These are phyloP conservation scores for Malbranchea cinnamomea DNA, from an alignment of 2,329 filamentous ascomycete species.

Conservation along the genomic window DNA sequence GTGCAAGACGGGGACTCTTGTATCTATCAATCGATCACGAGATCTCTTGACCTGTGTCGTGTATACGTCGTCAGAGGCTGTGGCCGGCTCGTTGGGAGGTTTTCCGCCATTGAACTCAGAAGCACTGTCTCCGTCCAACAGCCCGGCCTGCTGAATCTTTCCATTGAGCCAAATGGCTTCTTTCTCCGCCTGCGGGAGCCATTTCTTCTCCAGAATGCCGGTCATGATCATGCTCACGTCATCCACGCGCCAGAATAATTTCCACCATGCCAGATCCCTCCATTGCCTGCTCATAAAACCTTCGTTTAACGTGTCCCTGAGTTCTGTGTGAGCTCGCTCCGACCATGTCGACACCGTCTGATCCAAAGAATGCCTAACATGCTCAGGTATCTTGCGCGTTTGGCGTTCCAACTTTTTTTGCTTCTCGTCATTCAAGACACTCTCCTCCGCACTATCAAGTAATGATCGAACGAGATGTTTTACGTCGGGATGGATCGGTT, in stretches of 20 bases:
- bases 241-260: constrained; percentile 86
- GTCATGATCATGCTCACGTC: constrained; percentile 73
- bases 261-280: constrained; percentile 81
- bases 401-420: constrained; percentile 17
- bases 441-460: constrained; percentile 30
- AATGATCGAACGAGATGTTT: constrained; percentile 52
- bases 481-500: constrained; percentile 49
- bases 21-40: constrained; percentile 49
- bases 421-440: constrained; percentile 17
- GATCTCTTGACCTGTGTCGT: constrained; percentile 57
- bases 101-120: neutral
- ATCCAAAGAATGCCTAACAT: constrained; percentile 38
- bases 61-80: neutral
- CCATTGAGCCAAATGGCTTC: constrained; percentile 73
- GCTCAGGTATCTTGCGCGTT: constrained; percentile 24
- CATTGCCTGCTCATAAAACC: constrained; percentile 65
- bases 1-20: constrained; percentile 56
- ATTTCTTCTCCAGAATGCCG: constrained; percentile 61
- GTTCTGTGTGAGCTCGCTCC: constrained; percentile 64
- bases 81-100: neutral
- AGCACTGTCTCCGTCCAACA: constrained; percentile 19
- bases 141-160: constrained; percentile 51
- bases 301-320: constrained; percentile 62
- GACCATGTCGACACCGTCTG: constrained; percentile 55
- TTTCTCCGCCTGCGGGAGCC: constrained; percentile 64